Evolutionary conservation across 2,329 filamentous ascomycete genomes (phyloP).

Genomic region (Fusarium kyushuense): DNA sequence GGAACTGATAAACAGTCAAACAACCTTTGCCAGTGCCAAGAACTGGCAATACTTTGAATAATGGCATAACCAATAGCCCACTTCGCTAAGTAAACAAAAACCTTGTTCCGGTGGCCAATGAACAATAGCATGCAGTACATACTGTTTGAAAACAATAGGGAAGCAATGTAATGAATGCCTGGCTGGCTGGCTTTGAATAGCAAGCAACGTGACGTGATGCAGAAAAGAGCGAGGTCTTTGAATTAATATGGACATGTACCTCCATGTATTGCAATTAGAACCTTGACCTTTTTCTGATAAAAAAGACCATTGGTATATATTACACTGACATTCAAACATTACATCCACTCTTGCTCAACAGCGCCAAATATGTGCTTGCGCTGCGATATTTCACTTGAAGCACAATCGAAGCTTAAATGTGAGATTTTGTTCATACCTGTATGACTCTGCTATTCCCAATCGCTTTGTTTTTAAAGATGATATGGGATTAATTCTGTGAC

Average conservation of each 20-base stretch:
- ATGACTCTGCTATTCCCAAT: not conserved
- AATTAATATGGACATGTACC: not conserved
- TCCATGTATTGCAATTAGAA: not conserved
- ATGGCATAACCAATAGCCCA: not conserved
- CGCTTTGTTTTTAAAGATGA: not conserved
- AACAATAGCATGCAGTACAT: not conserved
- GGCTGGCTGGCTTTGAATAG: too few species aligned
- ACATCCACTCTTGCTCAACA: not conserved
- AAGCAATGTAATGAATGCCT: not conserved
- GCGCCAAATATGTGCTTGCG: not conserved
- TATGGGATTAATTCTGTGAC: not conserved
- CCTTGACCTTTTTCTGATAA: not conserved
- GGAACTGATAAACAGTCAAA: not conserved
- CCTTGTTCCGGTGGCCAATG: not conserved
- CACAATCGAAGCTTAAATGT: not conserved
- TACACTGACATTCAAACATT: not conserved
- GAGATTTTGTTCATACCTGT: too few species aligned
- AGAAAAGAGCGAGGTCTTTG: not conserved
- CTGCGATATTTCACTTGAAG: not conserved
- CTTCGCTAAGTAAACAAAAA: not conserved
- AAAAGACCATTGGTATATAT: too few species aligned
- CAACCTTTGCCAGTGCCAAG: constrained; percentile 12
- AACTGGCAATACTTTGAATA: not conserved
- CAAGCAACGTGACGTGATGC: not conserved
- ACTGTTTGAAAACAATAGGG: not conserved